Conservation (phyloP, 768 basidiomycete species). For the Panaeolus cyanescens region DNA sequence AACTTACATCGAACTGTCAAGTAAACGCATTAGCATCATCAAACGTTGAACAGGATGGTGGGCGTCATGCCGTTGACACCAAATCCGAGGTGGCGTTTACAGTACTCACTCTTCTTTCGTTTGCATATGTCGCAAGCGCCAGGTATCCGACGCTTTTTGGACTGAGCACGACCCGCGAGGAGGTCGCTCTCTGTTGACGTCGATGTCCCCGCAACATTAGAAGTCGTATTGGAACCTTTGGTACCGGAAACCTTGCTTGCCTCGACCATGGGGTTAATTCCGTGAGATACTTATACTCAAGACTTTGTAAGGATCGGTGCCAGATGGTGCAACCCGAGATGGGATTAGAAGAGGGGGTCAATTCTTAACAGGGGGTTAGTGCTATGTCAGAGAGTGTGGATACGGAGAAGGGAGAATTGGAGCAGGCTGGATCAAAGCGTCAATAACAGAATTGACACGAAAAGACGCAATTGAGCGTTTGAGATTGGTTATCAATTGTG, state of each 20-base stretch:
- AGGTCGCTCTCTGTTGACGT: neutral
- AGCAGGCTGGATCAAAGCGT: neutral
- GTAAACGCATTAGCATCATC: neutral
- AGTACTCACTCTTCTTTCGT: constrained; percentile 60
- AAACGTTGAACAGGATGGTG: neutral
- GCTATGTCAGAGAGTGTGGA: neutral
- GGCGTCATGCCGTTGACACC: no score
- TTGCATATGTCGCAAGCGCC: constrained; percentile 73
- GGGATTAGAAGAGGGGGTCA: neutral
- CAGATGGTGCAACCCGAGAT: neutral
- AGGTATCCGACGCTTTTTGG: constrained; percentile 57
- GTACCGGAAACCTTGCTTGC: neutral
- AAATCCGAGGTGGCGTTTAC: neutral
- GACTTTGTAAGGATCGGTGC: neutral
- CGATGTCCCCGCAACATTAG: neutral
- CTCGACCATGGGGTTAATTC: neutral
- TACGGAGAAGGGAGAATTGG: neutral
- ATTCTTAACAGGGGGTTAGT: neutral
- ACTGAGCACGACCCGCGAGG: constrained; percentile 6
- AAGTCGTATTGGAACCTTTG: neutral
- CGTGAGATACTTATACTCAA: neutral
- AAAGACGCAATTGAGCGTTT: neutral
- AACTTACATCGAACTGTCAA: constrained; percentile 6
- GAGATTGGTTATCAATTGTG: constrained; percentile 2
- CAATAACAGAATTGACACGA: neutral